Evolutionary conservation across 202 grass and related monocot species (phyloP).

Genomic region (Zizania palustris): DNA sequence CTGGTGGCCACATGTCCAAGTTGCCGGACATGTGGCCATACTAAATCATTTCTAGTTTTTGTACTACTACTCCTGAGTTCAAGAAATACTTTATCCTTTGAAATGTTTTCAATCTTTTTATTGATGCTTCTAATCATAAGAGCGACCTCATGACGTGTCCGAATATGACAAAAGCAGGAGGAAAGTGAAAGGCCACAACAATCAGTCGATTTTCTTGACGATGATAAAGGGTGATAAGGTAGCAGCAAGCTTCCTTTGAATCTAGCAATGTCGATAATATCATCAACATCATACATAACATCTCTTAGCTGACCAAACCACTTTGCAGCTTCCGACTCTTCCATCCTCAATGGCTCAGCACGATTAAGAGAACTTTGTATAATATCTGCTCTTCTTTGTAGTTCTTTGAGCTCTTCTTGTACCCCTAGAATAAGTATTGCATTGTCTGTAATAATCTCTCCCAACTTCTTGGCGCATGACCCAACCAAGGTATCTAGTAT

Average conservation of each 20-base stretch:
- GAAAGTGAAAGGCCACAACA: neutral
- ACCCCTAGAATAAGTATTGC: neutral
- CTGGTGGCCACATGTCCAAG: no score
- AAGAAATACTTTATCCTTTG: neutral
- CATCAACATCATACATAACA: constrained; percentile 25
- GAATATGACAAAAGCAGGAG: neutral
- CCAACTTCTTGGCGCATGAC: neutral
- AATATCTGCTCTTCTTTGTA: neutral
- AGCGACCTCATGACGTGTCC: neutral
- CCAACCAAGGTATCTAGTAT: constrained; percentile 19
- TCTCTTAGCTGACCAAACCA: constrained; percentile 39
- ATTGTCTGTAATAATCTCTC: neutral
- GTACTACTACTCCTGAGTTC: neutral
- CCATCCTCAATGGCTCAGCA: constrained; percentile 26
- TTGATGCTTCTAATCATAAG: constrained; percentile 33
- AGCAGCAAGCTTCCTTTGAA: constrained; percentile 26
- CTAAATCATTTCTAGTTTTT: neutral
- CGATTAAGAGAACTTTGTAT: constrained; percentile 24
- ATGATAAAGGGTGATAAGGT: neutral
- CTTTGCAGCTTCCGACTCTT: constrained; percentile 10
- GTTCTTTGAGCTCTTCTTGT: no score
- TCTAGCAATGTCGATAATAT: constrained; percentile 27
- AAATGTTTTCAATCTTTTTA: constrained; percentile 33
- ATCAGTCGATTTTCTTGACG: neutral
- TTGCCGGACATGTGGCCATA: neutral